Evolutionary conservation across 179 eudicot genomes (phyloP).

Genomic region (Spergularia azorica): DNA sequence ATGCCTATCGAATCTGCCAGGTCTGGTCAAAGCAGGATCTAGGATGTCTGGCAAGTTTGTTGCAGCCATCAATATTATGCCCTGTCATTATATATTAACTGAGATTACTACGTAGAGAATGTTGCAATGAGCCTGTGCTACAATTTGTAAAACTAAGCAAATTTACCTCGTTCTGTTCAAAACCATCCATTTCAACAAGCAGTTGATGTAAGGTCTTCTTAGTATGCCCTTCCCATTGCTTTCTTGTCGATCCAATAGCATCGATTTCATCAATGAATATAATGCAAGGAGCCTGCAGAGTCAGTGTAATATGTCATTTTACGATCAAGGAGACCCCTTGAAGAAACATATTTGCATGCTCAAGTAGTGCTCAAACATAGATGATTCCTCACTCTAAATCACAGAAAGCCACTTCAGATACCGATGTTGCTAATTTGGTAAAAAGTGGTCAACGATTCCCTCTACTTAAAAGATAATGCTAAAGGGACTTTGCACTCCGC

Average conservation of each 20-base stretch:
- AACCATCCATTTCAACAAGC: slow-evolving; percentile 99
- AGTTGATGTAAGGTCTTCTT: slow-evolving; percentile 95
- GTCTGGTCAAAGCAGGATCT: slow-evolving; percentile 97
- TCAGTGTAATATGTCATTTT: slow-evolving; percentile 11
- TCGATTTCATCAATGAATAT: slow-evolving; percentile 97
- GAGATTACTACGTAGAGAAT: background rate
- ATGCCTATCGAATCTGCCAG: slow-evolving; percentile 99
- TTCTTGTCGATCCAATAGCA: slow-evolving; percentile 94
- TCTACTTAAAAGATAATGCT: too few relatives aligned
- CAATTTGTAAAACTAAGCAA: background rate
- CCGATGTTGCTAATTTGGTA: background rate
- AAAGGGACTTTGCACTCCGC: too few relatives aligned
- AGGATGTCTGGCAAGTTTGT: slow-evolving; percentile 98
- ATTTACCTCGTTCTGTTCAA: slow-evolving; percentile 93
- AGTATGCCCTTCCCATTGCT: slow-evolving; percentile 99
- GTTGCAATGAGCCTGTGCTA: background rate
- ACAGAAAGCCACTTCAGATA: background rate
- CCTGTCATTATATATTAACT: slow-evolving; percentile 43
- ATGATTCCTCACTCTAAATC: slow-evolving; percentile 4
- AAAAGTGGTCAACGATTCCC: background rate
- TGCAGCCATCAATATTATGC: slow-evolving; percentile 97
- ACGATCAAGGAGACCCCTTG: background rate
- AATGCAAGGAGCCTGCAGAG: slow-evolving; percentile 91
- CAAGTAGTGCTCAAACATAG: background rate
- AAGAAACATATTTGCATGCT: background rate